Conservation (phyloP, 768 basidiomycete species). For the Podaxis sp. region DNA sequence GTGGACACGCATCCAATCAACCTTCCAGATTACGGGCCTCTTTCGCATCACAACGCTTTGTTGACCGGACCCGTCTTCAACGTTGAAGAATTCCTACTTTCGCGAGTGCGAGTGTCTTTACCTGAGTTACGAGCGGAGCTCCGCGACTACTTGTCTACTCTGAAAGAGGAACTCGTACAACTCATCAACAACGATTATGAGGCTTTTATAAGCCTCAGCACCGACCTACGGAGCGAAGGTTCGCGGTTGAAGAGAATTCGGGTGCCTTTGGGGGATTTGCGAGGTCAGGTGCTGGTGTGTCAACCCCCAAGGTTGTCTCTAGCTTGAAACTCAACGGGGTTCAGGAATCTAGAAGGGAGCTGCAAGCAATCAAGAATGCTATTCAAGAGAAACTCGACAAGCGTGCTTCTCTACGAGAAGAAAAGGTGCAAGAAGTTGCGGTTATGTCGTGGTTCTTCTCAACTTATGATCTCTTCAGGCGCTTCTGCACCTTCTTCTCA, state of each 20-base stretch:
- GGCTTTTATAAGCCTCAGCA: constrained; percentile 94
- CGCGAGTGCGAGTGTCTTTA: constrained; percentile 78
- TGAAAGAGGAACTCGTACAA: constrained; percentile 92
- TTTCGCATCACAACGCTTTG: constrained; percentile 77
- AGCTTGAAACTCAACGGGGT: neutral
- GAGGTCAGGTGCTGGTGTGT: constrained; percentile 65
- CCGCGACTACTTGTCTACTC: constrained; percentile 71
- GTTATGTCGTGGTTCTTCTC: neutral
- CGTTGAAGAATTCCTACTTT: constrained; percentile 84
- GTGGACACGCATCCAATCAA: constrained; percentile 30
- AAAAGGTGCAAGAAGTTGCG: constrained; percentile 55
- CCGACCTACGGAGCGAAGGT: constrained; percentile 86
- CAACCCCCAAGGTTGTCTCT: neutral
- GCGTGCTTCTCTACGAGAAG: constrained; percentile 74
- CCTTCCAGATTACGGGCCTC: constrained; percentile 62
- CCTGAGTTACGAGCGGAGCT: constrained; percentile 86
- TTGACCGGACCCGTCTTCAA: constrained; percentile 68
- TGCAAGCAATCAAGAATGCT: constrained; percentile 64
- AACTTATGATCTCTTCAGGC: constrained; percentile 41
- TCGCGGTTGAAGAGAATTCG: constrained; percentile 63
- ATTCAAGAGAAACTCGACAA: constrained; percentile 77
- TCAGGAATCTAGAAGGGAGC: constrained; percentile 58
- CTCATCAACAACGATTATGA: constrained; percentile 98
- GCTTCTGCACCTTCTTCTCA: constrained; percentile 80
- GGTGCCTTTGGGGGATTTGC: constrained; percentile 60